phyloP scores from a whole-genome alignment of 2,329 filamentous ascomycete species.

The Fonsecaea erecta region DNA sequence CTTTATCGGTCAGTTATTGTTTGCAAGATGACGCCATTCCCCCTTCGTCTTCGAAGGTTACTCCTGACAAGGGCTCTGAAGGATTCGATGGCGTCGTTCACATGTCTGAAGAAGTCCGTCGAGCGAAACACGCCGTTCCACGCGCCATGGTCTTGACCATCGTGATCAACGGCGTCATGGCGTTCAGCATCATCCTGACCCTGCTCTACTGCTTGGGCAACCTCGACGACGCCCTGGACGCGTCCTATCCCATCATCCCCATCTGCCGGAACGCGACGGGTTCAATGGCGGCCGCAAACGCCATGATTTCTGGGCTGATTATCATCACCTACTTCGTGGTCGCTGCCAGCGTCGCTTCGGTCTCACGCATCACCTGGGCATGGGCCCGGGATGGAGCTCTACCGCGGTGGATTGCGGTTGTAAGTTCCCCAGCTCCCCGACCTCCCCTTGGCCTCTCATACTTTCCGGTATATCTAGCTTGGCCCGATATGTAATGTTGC shows the following conservation, averaged over 20 bases:
- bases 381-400: slow-evolving; percentile 56
- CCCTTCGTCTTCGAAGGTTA: neutral
- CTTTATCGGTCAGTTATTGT: slow-evolving; percentile 39
- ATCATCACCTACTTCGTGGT: slow-evolving; percentile 48
- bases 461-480: neutral
- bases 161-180: slow-evolving; percentile 50
- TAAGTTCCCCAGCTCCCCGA: slow-evolving; percentile 8
- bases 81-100: slow-evolving; percentile 55
- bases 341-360: slow-evolving; percentile 53
- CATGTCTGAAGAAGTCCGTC: slow-evolving; percentile 53
- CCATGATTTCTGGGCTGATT: slow-evolving; percentile 47
- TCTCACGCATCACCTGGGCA: slow-evolving; percentile 56
- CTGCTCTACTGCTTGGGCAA: slow-evolving; percentile 53
- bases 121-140: slow-evolving; percentile 54
- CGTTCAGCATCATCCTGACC: slow-evolving; percentile 49
- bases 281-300: slow-evolving; percentile 48
- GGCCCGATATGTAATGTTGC: neutral
- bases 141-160: slow-evolving; percentile 52
- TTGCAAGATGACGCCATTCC: neutral
- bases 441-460: neutral
- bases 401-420: slow-evolving; percentile 46
- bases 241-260: slow-evolving; percentile 50
- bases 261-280: slow-evolving; percentile 49
- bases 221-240: slow-evolving; percentile 42
- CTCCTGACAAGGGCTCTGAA: slow-evolving; percentile 19